Percentiles rank a stretch among this genome's conserved stretches.
These are phyloP conservation scores for Erythrophleum ivorense DNA, from an alignment of 331 rosid genomes.

Conservation along the genomic window DNA sequence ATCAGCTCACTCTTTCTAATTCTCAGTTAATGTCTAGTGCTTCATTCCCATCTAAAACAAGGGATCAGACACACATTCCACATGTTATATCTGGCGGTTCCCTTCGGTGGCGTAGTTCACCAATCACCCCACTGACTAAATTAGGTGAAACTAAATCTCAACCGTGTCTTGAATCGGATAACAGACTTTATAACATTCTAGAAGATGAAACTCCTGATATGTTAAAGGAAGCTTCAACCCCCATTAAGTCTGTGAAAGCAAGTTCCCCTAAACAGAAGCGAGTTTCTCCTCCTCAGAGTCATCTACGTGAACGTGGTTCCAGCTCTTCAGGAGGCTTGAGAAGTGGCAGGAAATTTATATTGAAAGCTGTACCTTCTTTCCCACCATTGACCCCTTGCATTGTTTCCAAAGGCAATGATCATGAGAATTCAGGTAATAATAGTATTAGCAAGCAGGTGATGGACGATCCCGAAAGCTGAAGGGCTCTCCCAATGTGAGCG, in stretches of 20 bases:
- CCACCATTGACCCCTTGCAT: conserved; percentile 59
- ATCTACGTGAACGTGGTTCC: conserved; percentile 40
- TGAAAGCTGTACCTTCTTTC: conserved; percentile 56
- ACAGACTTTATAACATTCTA: conserved; percentile 31
- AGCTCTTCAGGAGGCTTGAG: conserved; percentile 51
- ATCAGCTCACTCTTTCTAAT: conserved; percentile 42
- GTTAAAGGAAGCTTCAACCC: conserved; percentile 42
- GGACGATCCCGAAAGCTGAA: conserved; percentile 22
- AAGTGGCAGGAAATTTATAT: conserved; percentile 52
- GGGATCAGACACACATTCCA: conserved; percentile 37
- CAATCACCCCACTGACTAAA: conserved; percentile 45
- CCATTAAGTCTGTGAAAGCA: conserved; percentile 39
- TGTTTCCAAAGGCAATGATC: conserved; percentile 35
- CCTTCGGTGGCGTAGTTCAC: conserved; percentile 45
- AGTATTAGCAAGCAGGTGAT: conserved; percentile 38
- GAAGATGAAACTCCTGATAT: conserved; percentile 54
- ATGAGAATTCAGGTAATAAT: conserved; percentile 19
- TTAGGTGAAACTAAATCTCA: conserved; percentile 35
- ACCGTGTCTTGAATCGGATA: conserved; percentile 28
- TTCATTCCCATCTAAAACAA: conserved; percentile 42
- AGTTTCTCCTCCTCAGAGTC: conserved; percentile 58
- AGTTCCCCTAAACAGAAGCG: conserved; percentile 59
- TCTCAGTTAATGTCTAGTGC: conserved; percentile 31
- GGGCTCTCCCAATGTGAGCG: conserved; percentile 28
- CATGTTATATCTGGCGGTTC: conserved; percentile 38